These are phyloP conservation scores for Coemansia sp. DNA, from an alignment of 192 early-diverging fungal species.

Conservation along the genomic window DNA sequence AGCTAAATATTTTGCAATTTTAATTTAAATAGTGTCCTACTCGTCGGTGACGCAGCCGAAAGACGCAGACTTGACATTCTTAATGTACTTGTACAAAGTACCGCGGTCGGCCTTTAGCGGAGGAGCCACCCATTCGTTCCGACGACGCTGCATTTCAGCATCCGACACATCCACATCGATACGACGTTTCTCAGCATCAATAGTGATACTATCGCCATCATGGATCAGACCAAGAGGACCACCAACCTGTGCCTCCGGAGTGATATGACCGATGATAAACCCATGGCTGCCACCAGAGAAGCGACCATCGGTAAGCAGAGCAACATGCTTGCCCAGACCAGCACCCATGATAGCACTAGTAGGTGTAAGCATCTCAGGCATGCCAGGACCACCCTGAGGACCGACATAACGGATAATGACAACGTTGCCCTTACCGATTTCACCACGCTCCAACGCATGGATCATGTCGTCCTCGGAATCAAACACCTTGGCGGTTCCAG, in stretches of 20 bases:
- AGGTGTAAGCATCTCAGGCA: conserved; percentile 99
- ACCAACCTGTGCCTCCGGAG: conserved; percentile 95
- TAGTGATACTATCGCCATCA: conserved; percentile 86
- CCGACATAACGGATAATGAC: conserved; percentile 97
- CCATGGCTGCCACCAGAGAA: conserved; percentile 99
- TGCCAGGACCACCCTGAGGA: conserved; percentile 97
- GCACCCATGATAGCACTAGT: conserved; percentile 99
- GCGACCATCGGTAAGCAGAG: conserved; percentile 95
- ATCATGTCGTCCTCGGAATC: conserved; percentile 94
- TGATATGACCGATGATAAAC: conserved; percentile 99
- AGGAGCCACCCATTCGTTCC: conserved; percentile 74
- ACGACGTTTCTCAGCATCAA: conserved; percentile 79
- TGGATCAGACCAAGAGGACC: conserved; percentile 91
- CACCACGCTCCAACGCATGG: conserved; percentile 76
- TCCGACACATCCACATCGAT: conserved; percentile 80
- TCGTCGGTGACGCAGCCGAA: conserved; percentile 88
- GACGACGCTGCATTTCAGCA: conserved; percentile 72
- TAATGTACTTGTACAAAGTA: conserved; percentile 92
- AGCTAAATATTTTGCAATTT: neutral
- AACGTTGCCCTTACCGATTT: conserved; percentile 91
- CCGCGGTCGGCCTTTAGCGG: conserved; percentile 86
- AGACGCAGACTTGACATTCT: conserved; percentile 75
- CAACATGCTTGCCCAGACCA: conserved; percentile 96
- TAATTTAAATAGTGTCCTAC: conserved; percentile 27
- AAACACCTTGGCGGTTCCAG: conserved; percentile 86